Evolutionary conservation across 345 rosid genomes (phyloP).

Genomic region (Citrus cavaleriei): DNA sequence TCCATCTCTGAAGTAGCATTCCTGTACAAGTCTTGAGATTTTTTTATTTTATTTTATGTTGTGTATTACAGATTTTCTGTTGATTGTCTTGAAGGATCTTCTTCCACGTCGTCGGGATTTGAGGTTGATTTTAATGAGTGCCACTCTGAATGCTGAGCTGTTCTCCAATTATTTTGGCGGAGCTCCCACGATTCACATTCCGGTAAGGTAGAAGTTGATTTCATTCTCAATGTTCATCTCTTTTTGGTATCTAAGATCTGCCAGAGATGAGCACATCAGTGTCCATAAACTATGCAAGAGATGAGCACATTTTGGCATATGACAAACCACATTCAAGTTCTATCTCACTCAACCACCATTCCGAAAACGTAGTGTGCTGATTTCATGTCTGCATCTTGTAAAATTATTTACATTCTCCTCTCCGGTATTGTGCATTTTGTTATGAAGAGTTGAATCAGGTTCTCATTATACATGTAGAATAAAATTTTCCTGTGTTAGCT

Average conservation of each 20-base stretch:
- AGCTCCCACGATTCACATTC: conserved; percentile 90
- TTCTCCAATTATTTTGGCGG: conserved; percentile 88
- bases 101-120: conserved; percentile 92
- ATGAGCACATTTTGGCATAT: not conserved
- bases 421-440: not conserved
- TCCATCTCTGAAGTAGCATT: conserved; percentile 2
- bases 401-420: not conserved
- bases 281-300: not conserved
- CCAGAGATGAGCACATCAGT: too few species aligned
- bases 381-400: not conserved
- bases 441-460: not conserved
- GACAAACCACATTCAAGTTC: not conserved
- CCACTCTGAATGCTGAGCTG: conserved; percentile 94
- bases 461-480: not conserved
- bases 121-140: conserved; percentile 97
- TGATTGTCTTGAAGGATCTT: conserved; percentile 95
- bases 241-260: conserved; percentile 5
- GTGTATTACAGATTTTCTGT: conserved; percentile 66
- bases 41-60: not conserved
- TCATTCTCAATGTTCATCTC: not conserved
- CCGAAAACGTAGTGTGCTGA: too few species aligned
- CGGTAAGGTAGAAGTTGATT: conserved; percentile 46
- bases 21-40: not conserved
- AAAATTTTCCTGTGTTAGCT: not conserved
- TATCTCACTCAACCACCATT: not conserved